phyloP scores from a whole-genome alignment of 352 stramenopile species.

The Phytophthora megakarya region DNA sequence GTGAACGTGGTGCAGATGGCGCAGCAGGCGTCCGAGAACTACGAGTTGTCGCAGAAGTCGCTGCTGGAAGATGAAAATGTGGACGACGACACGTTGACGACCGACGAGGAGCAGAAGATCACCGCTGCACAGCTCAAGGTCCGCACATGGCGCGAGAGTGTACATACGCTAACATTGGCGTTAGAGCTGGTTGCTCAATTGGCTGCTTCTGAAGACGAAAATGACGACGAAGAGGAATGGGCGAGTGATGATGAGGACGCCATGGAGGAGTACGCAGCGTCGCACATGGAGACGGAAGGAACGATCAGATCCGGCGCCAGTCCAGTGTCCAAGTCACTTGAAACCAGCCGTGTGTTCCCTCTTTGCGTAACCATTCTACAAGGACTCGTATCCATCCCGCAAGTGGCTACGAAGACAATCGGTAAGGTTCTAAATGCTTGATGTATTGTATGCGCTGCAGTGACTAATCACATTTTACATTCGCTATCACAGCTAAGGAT shows the following conservation, averaged over 20 bases:
- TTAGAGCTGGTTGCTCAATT: slow-evolving; percentile 82
- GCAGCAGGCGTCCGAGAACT: slow-evolving; percentile 69
- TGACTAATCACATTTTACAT: slow-evolving; percentile 9
- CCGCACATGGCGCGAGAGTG: slow-evolving; percentile 80
- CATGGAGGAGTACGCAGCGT: slow-evolving; percentile 79
- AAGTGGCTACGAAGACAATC: slow-evolving; percentile 53
- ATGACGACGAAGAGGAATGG: slow-evolving; percentile 85
- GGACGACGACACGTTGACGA: slow-evolving; percentile 65
- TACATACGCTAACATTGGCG: slow-evolving; percentile 76
- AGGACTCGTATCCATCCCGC: slow-evolving; percentile 73
- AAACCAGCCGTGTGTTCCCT: slow-evolving; percentile 53
- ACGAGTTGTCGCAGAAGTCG: slow-evolving; percentile 56
- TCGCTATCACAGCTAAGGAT: slow-evolving; percentile 48
- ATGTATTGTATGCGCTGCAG: background rate
- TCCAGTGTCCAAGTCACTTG: slow-evolving; percentile 41
- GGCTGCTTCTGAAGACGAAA: slow-evolving; percentile 54
- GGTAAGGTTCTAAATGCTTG: slow-evolving; percentile 30
- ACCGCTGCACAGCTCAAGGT: slow-evolving; percentile 68
- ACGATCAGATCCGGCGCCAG: slow-evolving; percentile 15
- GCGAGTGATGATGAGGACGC: slow-evolving; percentile 87
- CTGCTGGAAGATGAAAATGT: slow-evolving; percentile 70
- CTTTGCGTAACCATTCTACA: slow-evolving; percentile 75
- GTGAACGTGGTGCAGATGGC: slow-evolving; percentile 77
- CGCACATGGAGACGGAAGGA: slow-evolving; percentile 62
- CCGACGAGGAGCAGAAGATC: slow-evolving; percentile 66